Percentiles rank a stretch among this genome's conserved stretches.
phyloP scores from a whole-genome alignment of 768 basidiomycete genomes.

The Tubosaeta sp. region DNA sequence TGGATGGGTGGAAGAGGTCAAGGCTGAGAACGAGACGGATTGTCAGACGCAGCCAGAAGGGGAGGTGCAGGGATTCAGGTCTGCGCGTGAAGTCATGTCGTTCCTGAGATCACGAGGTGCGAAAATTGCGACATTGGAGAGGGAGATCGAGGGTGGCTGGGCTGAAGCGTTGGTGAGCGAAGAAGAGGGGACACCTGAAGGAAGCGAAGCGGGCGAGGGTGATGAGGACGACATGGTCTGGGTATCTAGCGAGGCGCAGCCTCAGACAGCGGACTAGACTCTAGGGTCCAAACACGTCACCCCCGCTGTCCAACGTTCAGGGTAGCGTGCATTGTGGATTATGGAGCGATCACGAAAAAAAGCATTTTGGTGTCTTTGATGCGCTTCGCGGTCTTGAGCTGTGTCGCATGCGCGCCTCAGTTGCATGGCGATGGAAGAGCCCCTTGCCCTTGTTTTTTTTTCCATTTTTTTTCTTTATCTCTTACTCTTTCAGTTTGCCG shows the following conservation, averaged over 20 bases:
- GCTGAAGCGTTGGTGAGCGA: slow-evolving; percentile 59
- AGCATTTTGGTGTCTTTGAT: not conserved
- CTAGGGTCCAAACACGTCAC: slow-evolving; percentile 12
- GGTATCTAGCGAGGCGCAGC: slow-evolving; percentile 19
- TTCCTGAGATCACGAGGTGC: slow-evolving; percentile 73
- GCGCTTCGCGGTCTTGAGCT: not conserved
- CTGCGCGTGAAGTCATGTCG: slow-evolving; percentile 64
- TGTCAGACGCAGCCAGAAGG: slow-evolving; percentile 3
- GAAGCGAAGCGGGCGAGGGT: slow-evolving; percentile 21
- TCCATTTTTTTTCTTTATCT: not conserved
- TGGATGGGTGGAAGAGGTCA: slow-evolving; percentile 37
- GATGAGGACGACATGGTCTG: slow-evolving; percentile 33
- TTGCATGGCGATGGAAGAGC: not conserved
- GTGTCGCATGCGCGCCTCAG: not conserved
- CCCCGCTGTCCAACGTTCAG: slow-evolving; percentile 10
- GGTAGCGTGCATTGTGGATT: slow-evolving; percentile 15
- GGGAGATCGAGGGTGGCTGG: slow-evolving; percentile 62
- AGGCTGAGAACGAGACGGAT: not conserved
- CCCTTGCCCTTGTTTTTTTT: not conserved
- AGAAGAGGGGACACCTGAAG: slow-evolving; percentile 24
- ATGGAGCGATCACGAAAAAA: not conserved
- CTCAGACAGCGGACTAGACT: slow-evolving; percentile 12
- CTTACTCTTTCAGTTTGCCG: not conserved
- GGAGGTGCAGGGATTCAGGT: slow-evolving; percentile 50
- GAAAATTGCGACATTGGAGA: slow-evolving; percentile 50